phyloP scores from a whole-genome alignment of 164 flowering plant species.

The Macadamia tetraphylla region DNA sequence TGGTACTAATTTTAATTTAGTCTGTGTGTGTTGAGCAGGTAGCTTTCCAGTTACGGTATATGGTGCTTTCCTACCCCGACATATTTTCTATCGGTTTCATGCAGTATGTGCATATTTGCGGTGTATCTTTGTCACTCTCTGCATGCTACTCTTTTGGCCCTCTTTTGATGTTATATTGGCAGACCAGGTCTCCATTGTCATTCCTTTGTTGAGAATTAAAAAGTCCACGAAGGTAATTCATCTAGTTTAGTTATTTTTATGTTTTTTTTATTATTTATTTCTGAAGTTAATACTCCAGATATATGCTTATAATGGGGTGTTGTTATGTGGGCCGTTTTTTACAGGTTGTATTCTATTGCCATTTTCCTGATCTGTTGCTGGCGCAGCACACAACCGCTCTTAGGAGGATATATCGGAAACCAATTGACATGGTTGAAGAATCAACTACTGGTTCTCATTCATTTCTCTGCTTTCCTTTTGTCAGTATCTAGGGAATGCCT shows the following conservation, averaged over 20 bases:
- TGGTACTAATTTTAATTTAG: neutral
- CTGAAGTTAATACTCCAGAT: neutral
- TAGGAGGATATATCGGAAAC: conserved; percentile 78
- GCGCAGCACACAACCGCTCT: conserved; percentile 74
- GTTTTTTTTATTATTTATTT: neutral
- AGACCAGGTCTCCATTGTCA: conserved; percentile 87
- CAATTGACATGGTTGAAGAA: conserved; percentile 78
- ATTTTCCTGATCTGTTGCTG: conserved; percentile 86
- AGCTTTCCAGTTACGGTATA: conserved; percentile 79
- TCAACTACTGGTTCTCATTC: conserved; percentile 62
- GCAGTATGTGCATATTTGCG: conserved; percentile 89
- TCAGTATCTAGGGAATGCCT: conserved; percentile 1
- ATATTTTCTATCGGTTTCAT: conserved; percentile 84
- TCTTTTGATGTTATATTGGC: conserved; percentile 75
- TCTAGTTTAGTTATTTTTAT: neutral
- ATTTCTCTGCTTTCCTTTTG: neutral
- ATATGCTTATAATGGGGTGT: neutral
- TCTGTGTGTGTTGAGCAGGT: conserved; percentile 40
- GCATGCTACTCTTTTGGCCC: conserved; percentile 67
- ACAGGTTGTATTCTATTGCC: conserved; percentile 93
- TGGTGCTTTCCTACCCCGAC: conserved; percentile 89
- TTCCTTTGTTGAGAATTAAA: conserved; percentile 72
- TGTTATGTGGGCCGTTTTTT: conserved; percentile 4
- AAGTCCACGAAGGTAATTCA: conserved; percentile 57
- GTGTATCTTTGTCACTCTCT: conserved; percentile 84